These are phyloP conservation scores for Areca catechu DNA, from an alignment of 176 grass and related monocot genomes.

Conservation along the genomic window DNA sequence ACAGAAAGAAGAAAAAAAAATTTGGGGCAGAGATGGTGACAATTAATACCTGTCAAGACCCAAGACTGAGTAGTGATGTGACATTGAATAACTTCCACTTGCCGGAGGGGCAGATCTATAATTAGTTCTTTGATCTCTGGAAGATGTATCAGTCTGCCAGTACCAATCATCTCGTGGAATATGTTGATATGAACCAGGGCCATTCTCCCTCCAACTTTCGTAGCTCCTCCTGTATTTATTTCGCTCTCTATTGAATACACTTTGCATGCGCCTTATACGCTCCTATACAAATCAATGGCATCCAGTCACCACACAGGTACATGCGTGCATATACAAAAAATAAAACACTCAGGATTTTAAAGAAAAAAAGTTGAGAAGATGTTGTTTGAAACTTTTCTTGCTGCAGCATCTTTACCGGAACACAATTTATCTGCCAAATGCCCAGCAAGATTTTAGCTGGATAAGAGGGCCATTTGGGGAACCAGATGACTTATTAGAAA, in stretches of 20 bases:
- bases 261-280: conserved; percentile 93
- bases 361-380: not conserved
- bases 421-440: no score
- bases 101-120: conserved; percentile 28
- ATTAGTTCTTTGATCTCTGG: conserved; percentile 44
- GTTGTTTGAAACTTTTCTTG: no score
- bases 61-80: conserved; percentile 79
- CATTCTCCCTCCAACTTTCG: conserved; percentile 78
- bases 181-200: conserved; percentile 68
- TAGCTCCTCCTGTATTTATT: conserved; percentile 71
- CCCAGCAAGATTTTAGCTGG: no score
- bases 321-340: no score
- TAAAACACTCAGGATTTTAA: not conserved
- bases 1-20: not conserved
- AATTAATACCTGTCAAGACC: conserved; percentile 83
- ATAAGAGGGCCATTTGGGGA: no score
- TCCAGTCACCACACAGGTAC: not conserved
- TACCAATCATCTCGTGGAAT: conserved; percentile 97
- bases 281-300: conserved; percentile 31
- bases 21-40: not conserved
- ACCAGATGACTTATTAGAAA: no score
- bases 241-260: conserved; percentile 95
- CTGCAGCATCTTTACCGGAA: no score
- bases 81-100: conserved; percentile 55
- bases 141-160: conserved; percentile 59